phyloP scores from a whole-genome alignment of 176 grass and related monocot genomes.

The Eremochloa ophiuroides region DNA sequence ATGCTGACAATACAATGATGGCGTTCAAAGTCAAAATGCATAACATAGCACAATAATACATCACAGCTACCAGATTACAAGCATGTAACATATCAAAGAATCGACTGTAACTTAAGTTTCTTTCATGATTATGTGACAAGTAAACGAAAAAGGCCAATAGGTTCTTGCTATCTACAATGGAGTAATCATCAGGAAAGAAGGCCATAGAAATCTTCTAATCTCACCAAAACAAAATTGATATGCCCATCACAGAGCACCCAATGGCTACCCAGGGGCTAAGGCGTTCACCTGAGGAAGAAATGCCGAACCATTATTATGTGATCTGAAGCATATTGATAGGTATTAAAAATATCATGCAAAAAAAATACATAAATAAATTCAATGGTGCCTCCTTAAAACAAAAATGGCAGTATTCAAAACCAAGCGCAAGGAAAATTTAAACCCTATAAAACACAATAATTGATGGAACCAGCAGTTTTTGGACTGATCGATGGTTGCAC shows the following conservation, averaged over 20 bases:
- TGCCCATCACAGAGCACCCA: constrained; percentile 42
- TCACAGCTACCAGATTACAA: neutral
- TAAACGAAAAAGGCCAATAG: neutral
- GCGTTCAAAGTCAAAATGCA: neutral
- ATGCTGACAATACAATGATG: neutral
- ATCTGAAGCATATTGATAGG: neutral
- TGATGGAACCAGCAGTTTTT: too few relatives aligned
- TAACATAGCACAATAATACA: neutral
- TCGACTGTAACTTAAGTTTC: neutral
- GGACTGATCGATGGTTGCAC: too few relatives aligned
- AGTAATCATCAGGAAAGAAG: neutral
- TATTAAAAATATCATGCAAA: neutral
- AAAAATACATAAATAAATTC: neutral
- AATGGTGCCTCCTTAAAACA: neutral
- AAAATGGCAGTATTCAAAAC: neutral
- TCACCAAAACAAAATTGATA: constrained; percentile 48
- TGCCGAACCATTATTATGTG: neutral
- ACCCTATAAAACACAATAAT: neutral
- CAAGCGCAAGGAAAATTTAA: neutral
- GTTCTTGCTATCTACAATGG: neutral
- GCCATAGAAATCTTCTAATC: neutral
- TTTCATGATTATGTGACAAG: neutral
- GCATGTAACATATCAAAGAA: neutral
- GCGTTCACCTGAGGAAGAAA: constrained; percentile 44
- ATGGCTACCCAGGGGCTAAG: constrained; percentile 62